Evolutionary conservation across 1,139 yeast genomes (phyloP).

Genomic region (Yamadazyma oceani): DNA sequence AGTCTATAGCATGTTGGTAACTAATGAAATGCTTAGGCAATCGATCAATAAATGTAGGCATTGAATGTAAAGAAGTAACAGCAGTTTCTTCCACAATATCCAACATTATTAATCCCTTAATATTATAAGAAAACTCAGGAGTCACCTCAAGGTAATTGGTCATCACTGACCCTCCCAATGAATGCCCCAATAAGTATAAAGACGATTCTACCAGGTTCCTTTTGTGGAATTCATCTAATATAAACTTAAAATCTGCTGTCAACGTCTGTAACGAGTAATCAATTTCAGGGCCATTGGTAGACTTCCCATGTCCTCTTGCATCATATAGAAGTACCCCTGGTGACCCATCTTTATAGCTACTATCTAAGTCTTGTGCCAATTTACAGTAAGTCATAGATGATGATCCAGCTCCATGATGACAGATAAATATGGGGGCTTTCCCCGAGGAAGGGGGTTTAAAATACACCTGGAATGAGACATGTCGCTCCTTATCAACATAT

Average conservation of each 20-base stretch:
- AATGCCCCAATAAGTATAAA: conserved; percentile 74
- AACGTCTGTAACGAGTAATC: conserved; percentile 55
- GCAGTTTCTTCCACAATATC: conserved; percentile 97
- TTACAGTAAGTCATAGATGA: conserved; percentile 75
- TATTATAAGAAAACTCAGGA: conserved; percentile 19
- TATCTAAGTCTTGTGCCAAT: conserved; percentile 36
- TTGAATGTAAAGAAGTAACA: conserved; percentile 59
- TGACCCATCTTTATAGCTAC: conserved; percentile 12
- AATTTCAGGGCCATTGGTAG: conserved; percentile 16
- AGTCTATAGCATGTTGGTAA: conserved; percentile 64
- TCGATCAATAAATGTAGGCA: conserved; percentile 60
- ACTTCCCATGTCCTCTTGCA: conserved; percentile 77
- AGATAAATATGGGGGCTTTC: conserved; percentile 59
- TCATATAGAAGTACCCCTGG: conserved; percentile 74
- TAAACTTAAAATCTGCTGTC: conserved; percentile 53
- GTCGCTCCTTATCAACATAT: conserved; percentile 10
- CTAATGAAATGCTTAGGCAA: conserved; percentile 62
- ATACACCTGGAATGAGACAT: conserved; percentile 49
- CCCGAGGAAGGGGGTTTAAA: conserved; percentile 50
- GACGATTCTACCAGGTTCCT: conserved; percentile 18
- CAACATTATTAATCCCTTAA: conserved; percentile 70
- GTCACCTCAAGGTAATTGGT: conserved; percentile 40
- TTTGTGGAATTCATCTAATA: conserved; percentile 41
- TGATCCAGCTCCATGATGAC: conserved; percentile 97
- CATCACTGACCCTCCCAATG: conserved; percentile 86